Evolutionary conservation across 2,329 filamentous ascomycete species (phyloP).

Genomic region (Berkeleyomyces basicola): DNA sequence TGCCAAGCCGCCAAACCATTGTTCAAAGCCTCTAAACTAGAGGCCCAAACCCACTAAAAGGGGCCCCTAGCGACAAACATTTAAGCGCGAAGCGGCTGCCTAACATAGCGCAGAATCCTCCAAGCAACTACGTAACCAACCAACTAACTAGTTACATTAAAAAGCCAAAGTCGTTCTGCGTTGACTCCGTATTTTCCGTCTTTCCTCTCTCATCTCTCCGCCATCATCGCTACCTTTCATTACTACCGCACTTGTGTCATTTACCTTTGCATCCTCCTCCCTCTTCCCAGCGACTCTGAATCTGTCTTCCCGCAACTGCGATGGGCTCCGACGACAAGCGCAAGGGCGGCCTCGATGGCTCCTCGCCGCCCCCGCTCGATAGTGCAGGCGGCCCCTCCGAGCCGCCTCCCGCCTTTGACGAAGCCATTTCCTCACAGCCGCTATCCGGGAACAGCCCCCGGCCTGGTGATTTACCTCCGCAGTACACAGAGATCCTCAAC

Average conservation of each 20-base stretch:
- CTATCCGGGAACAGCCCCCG: neutral
- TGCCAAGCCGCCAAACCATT: too few relatives aligned
- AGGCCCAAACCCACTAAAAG: too few relatives aligned
- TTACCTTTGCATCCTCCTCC: neutral
- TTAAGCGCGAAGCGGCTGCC: too few relatives aligned
- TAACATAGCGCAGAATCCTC: too few relatives aligned
- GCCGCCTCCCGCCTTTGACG: conserved; percentile 6
- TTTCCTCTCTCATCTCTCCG: neutral
- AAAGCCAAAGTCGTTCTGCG: too few relatives aligned
- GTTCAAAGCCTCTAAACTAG: too few relatives aligned
- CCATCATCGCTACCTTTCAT: neutral
- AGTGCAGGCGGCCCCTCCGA: neutral
- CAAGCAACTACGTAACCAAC: too few relatives aligned
- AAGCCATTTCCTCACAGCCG: neutral
- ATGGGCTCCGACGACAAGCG: neutral
- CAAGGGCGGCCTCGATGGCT: neutral
- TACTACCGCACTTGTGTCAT: neutral
- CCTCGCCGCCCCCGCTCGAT: neutral
- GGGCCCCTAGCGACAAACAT: too few relatives aligned
- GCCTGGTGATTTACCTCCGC: conserved; percentile 26
- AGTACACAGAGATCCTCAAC: conserved; percentile 25
- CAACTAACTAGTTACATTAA: too few relatives aligned
- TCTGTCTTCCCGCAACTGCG: too few relatives aligned
- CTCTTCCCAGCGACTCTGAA: neutral
- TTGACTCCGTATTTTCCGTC: neutral